Conservation (phyloP, 2,329 filamentous ascomycete species). For the Aspergillus quadrilineatus region DNA sequence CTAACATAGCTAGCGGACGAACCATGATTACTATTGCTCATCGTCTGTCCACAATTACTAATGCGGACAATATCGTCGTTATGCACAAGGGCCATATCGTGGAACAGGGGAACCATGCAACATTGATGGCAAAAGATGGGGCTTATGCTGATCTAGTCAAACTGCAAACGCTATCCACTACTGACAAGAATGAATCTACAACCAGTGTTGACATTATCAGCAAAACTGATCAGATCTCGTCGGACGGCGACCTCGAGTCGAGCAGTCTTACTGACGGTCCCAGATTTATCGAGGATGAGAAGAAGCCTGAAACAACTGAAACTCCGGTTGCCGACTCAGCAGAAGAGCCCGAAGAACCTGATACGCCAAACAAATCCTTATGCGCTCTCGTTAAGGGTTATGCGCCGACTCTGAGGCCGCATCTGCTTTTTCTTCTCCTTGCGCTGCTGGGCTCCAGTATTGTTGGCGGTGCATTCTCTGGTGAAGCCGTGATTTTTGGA, state of each 20-base stretch:
- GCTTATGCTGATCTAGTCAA: conserved; percentile 46
- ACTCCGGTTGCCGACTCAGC: conserved; percentile 15
- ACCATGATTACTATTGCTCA: conserved; percentile 46
- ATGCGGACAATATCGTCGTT: conserved; percentile 49
- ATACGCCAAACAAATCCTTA: conserved; percentile 28
- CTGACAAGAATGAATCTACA: conserved; percentile 47
- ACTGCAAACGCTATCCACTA: conserved; percentile 56
- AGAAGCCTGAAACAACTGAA: conserved; percentile 19
- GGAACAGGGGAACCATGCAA: conserved; percentile 46
- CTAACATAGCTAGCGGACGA: conserved; percentile 62
- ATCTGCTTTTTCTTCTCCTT: conserved; percentile 47
- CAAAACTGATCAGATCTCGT: conserved; percentile 28
- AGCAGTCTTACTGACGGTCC: neutral
- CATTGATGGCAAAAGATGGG: conserved; percentile 39
- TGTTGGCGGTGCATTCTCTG: conserved; percentile 59
- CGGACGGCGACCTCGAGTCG: conserved; percentile 27
- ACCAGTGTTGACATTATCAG: conserved; percentile 40
- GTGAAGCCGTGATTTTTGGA: conserved; percentile 60
- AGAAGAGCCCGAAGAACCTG: conserved; percentile 29
- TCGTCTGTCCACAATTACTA: conserved; percentile 44
- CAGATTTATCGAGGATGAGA: conserved; percentile 15
- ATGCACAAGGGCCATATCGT: conserved; percentile 44
- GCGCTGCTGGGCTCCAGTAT: conserved; percentile 54
- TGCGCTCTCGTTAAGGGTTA: conserved; percentile 31
- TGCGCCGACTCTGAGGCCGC: conserved; percentile 34